phyloP scores from a whole-genome alignment of 768 basidiomycete species.

The Favolaschia claudopus region DNA sequence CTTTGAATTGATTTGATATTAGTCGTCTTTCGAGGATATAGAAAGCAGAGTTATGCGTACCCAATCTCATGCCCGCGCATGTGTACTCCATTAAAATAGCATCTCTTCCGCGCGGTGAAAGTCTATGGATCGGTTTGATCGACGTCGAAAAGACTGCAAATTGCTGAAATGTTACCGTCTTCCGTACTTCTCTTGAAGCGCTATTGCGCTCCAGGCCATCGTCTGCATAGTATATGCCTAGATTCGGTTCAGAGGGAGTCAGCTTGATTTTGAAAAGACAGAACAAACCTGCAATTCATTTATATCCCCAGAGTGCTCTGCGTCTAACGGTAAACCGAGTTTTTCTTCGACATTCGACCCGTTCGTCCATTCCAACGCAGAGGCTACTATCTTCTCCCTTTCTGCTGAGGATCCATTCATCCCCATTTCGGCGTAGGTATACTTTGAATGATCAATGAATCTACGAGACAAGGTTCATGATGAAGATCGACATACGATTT shows the following conservation, averaged over 20 bases:
- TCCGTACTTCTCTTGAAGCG: conserved; percentile 22
- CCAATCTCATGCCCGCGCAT: conserved; percentile 21
- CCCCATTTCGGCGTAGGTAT: conserved; percentile 20
- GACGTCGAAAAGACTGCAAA: neutral
- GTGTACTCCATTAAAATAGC: conserved; percentile 25
- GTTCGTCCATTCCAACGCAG: conserved; percentile 25
- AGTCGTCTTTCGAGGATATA: too few relatives aligned
- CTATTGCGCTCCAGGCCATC: conserved; percentile 21
- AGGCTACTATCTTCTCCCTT: conserved; percentile 22
- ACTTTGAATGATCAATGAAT: neutral
- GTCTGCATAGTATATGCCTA: conserved; percentile 26
- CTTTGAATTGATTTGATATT: too few relatives aligned
- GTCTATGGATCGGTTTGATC: neutral
- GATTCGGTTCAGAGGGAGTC: too few relatives aligned
- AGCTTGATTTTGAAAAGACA: too few relatives aligned
- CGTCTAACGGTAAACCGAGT: conserved; percentile 15
- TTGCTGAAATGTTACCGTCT: conserved; percentile 7
- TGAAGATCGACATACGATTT: conserved; percentile 5
- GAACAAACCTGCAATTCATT: conserved; percentile 22
- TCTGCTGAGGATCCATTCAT: conserved; percentile 26
- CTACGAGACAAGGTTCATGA: neutral
- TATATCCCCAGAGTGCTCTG: conserved; percentile 19
- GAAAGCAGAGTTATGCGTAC: too few relatives aligned
- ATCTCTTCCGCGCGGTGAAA: conserved; percentile 24
- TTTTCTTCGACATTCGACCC: conserved; percentile 19